These are phyloP conservation scores for Myriosclerotinia curreyana DNA, from an alignment of 2,329 filamentous ascomycete genomes.

Conservation along the genomic window DNA sequence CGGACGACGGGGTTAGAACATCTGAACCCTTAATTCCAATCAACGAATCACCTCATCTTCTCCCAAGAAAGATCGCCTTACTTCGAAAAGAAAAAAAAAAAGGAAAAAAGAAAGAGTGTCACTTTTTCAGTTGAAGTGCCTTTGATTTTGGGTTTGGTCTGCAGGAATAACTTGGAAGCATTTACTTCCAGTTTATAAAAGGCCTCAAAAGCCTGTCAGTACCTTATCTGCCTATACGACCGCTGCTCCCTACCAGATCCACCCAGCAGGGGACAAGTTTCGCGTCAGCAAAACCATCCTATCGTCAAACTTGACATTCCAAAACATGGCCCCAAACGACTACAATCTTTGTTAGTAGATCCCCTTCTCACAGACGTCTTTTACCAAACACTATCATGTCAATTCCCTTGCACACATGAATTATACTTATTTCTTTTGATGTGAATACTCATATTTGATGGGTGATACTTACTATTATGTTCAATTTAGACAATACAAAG, in stretches of 20 bases:
- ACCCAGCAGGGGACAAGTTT: background rate
- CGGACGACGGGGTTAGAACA: background rate
- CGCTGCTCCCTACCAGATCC: background rate
- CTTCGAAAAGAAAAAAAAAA: background rate
- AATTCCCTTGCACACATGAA: background rate
- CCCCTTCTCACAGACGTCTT: background rate
- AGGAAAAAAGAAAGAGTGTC: background rate
- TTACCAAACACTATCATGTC: background rate
- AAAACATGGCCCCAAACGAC: slow-evolving; percentile 11
- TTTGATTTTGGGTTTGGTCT: no score
- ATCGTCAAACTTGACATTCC: background rate
- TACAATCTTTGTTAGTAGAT: slow-evolving; percentile 14
- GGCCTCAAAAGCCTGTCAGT: no score
- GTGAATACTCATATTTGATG: background rate
- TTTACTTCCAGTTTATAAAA: background rate
- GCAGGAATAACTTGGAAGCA: background rate
- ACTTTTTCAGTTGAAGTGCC: background rate
- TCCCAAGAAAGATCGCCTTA: background rate
- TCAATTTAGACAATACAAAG: slow-evolving; percentile 32
- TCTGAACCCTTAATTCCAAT: slow-evolving; percentile 15
- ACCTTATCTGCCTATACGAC: background rate
- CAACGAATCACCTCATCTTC: background rate
- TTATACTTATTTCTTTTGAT: background rate
- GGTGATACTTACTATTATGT: slow-evolving; percentile 26
- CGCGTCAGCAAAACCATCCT: background rate